Evolutionary conservation across 768 basidiomycete genomes (phyloP), one percentile per base, ranked within the genome.

Genomic region (Naganishia randhawae): DNA sequence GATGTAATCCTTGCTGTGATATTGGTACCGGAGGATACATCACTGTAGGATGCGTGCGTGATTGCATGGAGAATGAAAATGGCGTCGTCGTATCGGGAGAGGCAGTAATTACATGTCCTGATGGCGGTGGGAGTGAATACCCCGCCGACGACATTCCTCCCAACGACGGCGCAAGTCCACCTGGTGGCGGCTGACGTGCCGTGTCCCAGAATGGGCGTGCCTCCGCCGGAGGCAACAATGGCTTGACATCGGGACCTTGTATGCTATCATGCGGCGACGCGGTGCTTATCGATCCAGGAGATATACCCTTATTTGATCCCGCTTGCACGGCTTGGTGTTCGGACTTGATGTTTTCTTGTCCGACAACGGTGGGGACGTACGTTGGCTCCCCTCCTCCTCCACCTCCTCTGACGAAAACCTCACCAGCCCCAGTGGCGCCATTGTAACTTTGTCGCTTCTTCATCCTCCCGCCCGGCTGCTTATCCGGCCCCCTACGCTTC

Each of bases 401-500:
- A 50, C 50, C 10, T 50, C n/a, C 11, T 22, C n/a, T n/a, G 33
- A 22, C 3, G n/a, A 48, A 22, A 22, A 3, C 45, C 19, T 48
- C 45, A n/a, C 45, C 45, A 22, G n/a, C 27, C n/a, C 54, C 17
- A 37, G 8, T 16, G 9, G 6, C 19, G 5, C 27, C 45, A 29
- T 52, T 42, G 8, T 45, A 31, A 41, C 32, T 48, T n/a, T 31
- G 19, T 19, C 66, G 52, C n/a, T 67, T 67, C 54, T 67, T 67
- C 37, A 61, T 55, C 48, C 66, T 19, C 17, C 69, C 61, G 0
- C 71, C 71, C 8, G 69, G 71, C 22, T 66, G 35, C 42, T 70
- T 70, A 54, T 72, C 71, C 3, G 71, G 71, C 14, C 71, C 71
- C 13, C 71, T 66, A 29, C 69, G 69, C 50, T 72, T 72, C 13